These are phyloP conservation scores for Cadophora gregata DNA, from an alignment of 2,329 filamentous ascomycete genomes.

Conservation along the genomic window DNA sequence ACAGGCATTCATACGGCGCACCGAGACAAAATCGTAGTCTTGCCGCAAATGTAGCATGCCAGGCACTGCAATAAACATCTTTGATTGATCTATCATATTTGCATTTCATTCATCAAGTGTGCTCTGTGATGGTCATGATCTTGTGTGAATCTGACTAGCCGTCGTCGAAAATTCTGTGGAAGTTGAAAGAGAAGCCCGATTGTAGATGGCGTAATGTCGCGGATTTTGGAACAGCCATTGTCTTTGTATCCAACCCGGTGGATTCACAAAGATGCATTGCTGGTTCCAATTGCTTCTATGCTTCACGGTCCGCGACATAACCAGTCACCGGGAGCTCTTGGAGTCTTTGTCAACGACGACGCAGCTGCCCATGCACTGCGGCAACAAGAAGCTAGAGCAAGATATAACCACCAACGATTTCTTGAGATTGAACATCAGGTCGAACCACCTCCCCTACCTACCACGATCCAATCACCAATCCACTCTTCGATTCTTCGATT, in stretches of 20 bases:
- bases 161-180: background rate
- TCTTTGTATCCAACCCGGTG: background rate
- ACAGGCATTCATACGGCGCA: too few species aligned
- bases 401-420: background rate
- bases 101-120: background rate
- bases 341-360: background rate
- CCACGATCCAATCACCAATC: background rate
- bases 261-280: background rate
- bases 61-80: background rate
- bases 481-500: background rate
- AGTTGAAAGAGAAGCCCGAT: background rate
- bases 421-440: background rate
- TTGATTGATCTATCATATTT: background rate
- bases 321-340: background rate
- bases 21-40: background rate
- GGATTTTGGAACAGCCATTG: background rate
- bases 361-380: background rate
- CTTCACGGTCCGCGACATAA: background rate
- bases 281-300: background rate
- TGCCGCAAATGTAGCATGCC: background rate
- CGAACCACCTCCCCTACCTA: background rate
- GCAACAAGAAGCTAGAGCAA: background rate
- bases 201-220: too few species aligned
- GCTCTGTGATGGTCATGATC: background rate
- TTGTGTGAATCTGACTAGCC: background rate